Evolutionary conservation across 2,329 filamentous ascomycete species (phyloP).

Genomic region (Pseudogymnoascus verrucosus): DNA sequence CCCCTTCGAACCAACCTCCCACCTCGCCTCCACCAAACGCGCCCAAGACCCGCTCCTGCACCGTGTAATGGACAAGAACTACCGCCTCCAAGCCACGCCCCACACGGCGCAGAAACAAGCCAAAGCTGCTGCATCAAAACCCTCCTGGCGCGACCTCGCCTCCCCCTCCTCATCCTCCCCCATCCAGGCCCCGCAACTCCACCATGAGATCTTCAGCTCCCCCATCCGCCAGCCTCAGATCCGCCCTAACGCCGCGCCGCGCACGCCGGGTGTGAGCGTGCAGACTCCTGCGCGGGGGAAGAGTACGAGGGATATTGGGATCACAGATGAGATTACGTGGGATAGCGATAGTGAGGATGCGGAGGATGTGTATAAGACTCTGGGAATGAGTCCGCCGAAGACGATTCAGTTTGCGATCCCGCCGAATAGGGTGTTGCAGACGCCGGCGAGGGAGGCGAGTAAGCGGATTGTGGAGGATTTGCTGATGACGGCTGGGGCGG

Average conservation of each 20-base stretch:
- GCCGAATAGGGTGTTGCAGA: conserved; percentile 69
- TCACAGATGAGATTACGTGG: conserved; percentile 56
- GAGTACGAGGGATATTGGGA: conserved; percentile 40
- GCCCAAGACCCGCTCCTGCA: conserved; percentile 69
- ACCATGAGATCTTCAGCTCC: conserved; percentile 78
- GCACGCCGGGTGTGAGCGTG: conserved; percentile 79
- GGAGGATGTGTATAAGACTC: conserved; percentile 47
- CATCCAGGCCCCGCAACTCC: conserved; percentile 71
- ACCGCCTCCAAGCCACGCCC: conserved; percentile 86
- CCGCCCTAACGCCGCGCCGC: conserved; percentile 39
- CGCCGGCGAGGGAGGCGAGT: conserved; percentile 77
- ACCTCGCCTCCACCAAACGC: conserved; percentile 34
- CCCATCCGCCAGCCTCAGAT: conserved; percentile 42
- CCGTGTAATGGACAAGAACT: conserved; percentile 89
- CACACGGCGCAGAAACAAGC: conserved; percentile 47
- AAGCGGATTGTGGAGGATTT: conserved; percentile 75
- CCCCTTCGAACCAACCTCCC: conserved; percentile 43
- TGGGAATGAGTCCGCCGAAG: conserved; percentile 83
- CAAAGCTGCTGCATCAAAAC: conserved; percentile 23
- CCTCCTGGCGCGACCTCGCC: conserved; percentile 24
- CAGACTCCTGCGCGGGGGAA: conserved; percentile 59
- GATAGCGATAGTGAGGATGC: conserved; percentile 58
- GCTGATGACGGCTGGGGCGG: conserved; percentile 65
- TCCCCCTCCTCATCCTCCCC: conserved; percentile 61
- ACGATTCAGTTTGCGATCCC: conserved; percentile 81